Conservation (phyloP, 208 protist genomes). For the Trypanosoma avium region DNA sequence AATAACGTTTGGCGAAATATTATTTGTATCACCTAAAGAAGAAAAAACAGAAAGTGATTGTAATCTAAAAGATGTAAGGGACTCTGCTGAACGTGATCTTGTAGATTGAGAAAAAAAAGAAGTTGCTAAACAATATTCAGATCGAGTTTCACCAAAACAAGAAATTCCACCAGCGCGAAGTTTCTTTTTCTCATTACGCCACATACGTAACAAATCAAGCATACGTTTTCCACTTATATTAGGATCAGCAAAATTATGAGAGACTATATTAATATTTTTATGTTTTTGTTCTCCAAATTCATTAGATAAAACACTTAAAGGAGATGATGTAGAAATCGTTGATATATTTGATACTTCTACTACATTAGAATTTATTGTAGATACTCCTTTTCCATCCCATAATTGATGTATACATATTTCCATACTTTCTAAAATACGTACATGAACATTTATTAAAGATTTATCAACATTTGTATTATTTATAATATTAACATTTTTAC, state of each 20-base stretch:
- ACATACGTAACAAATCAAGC: slow-evolving; percentile 15
- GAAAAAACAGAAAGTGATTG: slow-evolving; percentile 5
- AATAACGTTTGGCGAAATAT: not conserved
- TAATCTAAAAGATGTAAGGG: slow-evolving; percentile 19
- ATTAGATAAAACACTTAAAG: not conserved
- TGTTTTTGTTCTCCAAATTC: not conserved
- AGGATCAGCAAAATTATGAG: not conserved
- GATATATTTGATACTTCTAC: not conserved
- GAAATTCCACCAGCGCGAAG: not conserved
- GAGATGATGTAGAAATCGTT: not conserved
- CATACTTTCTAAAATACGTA: slow-evolving; percentile 60
- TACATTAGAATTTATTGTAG: not conserved
- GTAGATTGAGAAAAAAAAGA: slow-evolving; percentile 3
- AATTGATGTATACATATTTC: slow-evolving; percentile 19
- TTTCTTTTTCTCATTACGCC: slow-evolving; percentile 21
- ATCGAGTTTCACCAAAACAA: not conserved
- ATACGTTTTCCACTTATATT: slow-evolving; percentile 24
- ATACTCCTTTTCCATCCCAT: not conserved
- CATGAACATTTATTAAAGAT: slow-evolving; percentile 74
- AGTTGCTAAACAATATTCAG: slow-evolving; percentile 2
- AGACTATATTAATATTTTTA: not conserved
- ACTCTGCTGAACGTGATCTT: slow-evolving; percentile 24
- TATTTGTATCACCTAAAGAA: not conserved
- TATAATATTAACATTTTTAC: slow-evolving; percentile 57
- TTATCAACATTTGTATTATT: slow-evolving; percentile 92